Base-by-base conservation (phyloP, 345 rosid genomes). In the Cardamine resedifolia region DNA sequence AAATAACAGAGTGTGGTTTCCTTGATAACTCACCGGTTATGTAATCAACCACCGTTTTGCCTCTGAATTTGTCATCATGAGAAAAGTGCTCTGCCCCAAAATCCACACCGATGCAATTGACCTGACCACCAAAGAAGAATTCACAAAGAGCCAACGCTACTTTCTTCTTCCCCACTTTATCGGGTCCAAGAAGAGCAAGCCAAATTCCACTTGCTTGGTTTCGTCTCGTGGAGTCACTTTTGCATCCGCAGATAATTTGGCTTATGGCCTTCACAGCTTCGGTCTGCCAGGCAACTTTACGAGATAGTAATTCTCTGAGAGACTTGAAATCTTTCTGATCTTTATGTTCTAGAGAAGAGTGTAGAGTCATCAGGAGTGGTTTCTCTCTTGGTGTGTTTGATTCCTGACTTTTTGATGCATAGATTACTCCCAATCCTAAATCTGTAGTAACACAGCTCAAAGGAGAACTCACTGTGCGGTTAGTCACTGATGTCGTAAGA, bases 131-230 rank as follows among this genome's bases (percentile, higher is more conserved):
- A 58, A 63, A 86, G 24, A 88, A 64, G 57, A 77, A 57, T 81
- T 86, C 88, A 43, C 90, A 86, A 41, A 90, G 82, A 51, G 85
- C 74, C 31, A 79, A 73, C 0, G 90, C 97, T 53, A 84, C 69
- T 78, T 76, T 85, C 78, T 75, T 83, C 81, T 88, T 90, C 26
- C 90, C 94, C 2, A 70, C 81, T 72, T 52, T 77, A 71, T 90
- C 94, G 16, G 90, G 88, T 44, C 97, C 94, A 55, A 86, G 84
- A 80, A 90, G 81, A 80, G 81, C 79, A 19, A 90, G 78, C 90
- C 90, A 90, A 53, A 81, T 66, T 65, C 78, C 83, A 58, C 77
- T 66, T 67, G 78, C 58, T 5, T 10, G 19, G 60, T 8, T 52
- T 31, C 78, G 80, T 63, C 80, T 63, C n/a, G 58, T 39, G 51